These are phyloP conservation scores for Colletotrichum theobromicola DNA, from an alignment of 2,329 filamentous ascomycete species.

Conservation along the genomic window DNA sequence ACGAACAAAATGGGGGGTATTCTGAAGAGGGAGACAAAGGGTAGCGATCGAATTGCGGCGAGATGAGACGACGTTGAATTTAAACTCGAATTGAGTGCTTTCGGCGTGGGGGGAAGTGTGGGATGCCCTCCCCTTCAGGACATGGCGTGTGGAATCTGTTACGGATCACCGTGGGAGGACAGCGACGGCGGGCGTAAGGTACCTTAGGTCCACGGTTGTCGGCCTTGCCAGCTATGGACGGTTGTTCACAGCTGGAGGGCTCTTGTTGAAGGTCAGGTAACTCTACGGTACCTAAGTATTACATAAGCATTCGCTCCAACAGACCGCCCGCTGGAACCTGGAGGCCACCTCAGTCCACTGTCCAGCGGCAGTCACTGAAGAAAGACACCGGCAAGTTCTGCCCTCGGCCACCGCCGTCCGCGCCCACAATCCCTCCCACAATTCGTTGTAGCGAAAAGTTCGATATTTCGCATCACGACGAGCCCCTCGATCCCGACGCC, in stretches of 20 bases:
- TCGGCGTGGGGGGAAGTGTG: constrained; percentile 21
- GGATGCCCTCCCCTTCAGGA: constrained; percentile 17
- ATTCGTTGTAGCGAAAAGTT: constrained; percentile 46
- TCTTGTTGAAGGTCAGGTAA: too few relatives aligned
- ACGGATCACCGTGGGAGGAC: constrained; percentile 10
- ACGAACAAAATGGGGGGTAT: background rate
- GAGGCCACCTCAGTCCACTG: background rate
- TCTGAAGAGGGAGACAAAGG: background rate
- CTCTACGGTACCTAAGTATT: too few relatives aligned
- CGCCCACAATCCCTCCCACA: constrained; percentile 49
- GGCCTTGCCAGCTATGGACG: too few relatives aligned
- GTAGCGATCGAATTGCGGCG: background rate
- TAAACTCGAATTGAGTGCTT: constrained; percentile 22
- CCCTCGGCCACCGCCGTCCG: constrained; percentile 39
- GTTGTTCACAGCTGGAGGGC: background rate
- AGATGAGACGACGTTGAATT: constrained; percentile 26
- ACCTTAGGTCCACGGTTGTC: too few relatives aligned
- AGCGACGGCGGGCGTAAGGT: background rate
- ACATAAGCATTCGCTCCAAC: background rate
- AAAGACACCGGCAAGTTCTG: constrained; percentile 32
- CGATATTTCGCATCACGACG: constrained; percentile 42
- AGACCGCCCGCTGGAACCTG: background rate
- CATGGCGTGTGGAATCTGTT: constrained; percentile 16
- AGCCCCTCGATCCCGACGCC: constrained; percentile 10
- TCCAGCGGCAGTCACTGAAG: background rate